These are phyloP conservation scores for Lecanoromycetidae sp. DNA, from an alignment of 2,329 filamentous ascomycete species.

Conservation along the genomic window DNA sequence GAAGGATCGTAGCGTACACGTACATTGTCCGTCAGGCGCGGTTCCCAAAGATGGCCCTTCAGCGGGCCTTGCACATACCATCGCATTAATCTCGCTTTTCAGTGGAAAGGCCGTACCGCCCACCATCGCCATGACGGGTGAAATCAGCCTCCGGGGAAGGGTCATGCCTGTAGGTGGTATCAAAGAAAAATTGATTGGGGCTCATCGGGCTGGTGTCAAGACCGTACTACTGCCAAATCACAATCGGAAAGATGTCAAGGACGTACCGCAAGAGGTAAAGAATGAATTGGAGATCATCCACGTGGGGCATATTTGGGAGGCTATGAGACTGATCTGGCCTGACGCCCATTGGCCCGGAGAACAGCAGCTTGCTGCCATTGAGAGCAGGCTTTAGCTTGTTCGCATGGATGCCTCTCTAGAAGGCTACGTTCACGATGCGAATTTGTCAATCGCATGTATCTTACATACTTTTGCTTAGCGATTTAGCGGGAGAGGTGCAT, in stretches of 20 bases:
- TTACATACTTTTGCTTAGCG: neutral
- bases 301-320: constrained; percentile 77
- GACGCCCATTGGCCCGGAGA: constrained; percentile 26
- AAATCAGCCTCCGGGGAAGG: constrained; percentile 68
- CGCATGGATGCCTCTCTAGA: too few relatives aligned
- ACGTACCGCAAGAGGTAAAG: constrained; percentile 80
- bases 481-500: too few relatives aligned
- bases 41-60: constrained; percentile 82
- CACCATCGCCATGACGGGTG: constrained; percentile 86
- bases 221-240: constrained; percentile 77
- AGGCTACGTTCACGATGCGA: too few relatives aligned
- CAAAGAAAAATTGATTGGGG: constrained; percentile 96
- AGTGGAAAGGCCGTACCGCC: constrained; percentile 75
- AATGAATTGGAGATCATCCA: constrained; percentile 78
- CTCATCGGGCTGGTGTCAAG: constrained; percentile 84
- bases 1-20: constrained; percentile 86
- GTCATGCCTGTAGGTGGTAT: constrained; percentile 94
- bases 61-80: constrained; percentile 85
- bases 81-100: constrained; percentile 86
- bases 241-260: constrained; percentile 85
- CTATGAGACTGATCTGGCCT: constrained; percentile 82
- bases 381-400: constrained; percentile 15
- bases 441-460: too few relatives aligned
- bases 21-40: constrained; percentile 88
- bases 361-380: constrained; percentile 15